Conservation (phyloP, 768 basidiomycete genomes). For the Boletus fagicola region DNA sequence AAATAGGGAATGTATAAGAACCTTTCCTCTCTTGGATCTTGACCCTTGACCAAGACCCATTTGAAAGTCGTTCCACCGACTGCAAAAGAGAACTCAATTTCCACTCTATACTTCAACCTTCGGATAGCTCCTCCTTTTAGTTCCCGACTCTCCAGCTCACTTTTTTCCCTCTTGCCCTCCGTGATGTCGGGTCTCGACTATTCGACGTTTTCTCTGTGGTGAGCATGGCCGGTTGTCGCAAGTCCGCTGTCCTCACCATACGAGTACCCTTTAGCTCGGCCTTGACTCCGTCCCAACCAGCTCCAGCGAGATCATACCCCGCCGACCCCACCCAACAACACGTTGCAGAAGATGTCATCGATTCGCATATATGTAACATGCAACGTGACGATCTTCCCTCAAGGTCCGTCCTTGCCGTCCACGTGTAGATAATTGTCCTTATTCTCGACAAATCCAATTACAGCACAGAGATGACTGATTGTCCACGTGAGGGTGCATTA, state of each 20-base stretch:
- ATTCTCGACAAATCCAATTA: slow-evolving; percentile 19
- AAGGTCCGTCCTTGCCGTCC: slow-evolving; percentile 31
- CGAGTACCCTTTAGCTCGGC: slow-evolving; percentile 19
- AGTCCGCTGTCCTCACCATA: neutral
- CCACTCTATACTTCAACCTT: slow-evolving; percentile 10
- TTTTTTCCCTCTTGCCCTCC: neutral
- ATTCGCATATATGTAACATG: slow-evolving; percentile 22
- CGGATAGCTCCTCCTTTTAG: neutral
- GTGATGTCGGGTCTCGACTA: slow-evolving; percentile 27
- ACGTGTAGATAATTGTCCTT: slow-evolving; percentile 21
- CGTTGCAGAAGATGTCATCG: slow-evolving; percentile 32
- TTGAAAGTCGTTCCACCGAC: slow-evolving; percentile 22
- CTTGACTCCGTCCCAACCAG: slow-evolving; percentile 28
- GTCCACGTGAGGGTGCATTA: slow-evolving; percentile 22
- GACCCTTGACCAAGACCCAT: slow-evolving; percentile 27
- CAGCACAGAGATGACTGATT: slow-evolving; percentile 20
- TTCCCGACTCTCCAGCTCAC: slow-evolving; percentile 1
- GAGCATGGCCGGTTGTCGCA: neutral
- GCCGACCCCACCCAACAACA: slow-evolving; percentile 27
- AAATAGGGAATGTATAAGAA: slow-evolving; percentile 30
- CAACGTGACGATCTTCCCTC: slow-evolving; percentile 36
- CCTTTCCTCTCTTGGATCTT: slow-evolving; percentile 23
- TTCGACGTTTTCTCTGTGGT: slow-evolving; percentile 30
- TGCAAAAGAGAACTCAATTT: slow-evolving; percentile 20
- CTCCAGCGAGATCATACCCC: slow-evolving; percentile 27